Conservation (phyloP, 2,329 filamentous ascomycete genomes). For the Penicillium sp. region DNA sequence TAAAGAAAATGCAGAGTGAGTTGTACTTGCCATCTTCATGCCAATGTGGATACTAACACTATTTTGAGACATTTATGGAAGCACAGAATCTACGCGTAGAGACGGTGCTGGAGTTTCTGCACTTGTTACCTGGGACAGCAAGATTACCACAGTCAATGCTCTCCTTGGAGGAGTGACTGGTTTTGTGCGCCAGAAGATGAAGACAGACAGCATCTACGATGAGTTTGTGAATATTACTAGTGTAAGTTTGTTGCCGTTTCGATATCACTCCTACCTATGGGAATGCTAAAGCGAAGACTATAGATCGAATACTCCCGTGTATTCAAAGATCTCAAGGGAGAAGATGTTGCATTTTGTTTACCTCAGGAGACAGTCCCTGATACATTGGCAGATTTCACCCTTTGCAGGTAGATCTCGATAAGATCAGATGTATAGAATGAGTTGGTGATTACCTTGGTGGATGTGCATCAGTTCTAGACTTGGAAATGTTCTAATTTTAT, state of each 20-base stretch:
- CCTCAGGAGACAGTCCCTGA: constrained; percentile 6
- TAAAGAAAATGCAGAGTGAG: constrained; percentile 45
- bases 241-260: background rate
- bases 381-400: constrained; percentile 1
- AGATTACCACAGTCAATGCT: constrained; percentile 40
- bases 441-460: background rate
- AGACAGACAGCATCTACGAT: constrained; percentile 36
- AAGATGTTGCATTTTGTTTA: constrained; percentile 11
- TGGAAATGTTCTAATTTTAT: background rate
- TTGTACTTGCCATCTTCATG: background rate
- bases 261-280: too few relatives aligned
- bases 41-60: background rate
- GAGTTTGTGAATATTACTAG: constrained; percentile 25
- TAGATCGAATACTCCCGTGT: constrained; percentile 12
- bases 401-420: background rate
- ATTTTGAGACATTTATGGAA: constrained; percentile 33
- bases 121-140: constrained; percentile 45
- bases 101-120: constrained; percentile 40
- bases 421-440: too few relatives aligned
- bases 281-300: too few relatives aligned
- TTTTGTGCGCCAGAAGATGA: constrained; percentile 39
- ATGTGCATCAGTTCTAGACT: background rate
- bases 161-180: constrained; percentile 39
- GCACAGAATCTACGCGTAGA: constrained; percentile 39
- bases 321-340: constrained; percentile 11